These are phyloP conservation scores for Trichoderma atrobrunneum DNA, from an alignment of 2,329 filamentous ascomycete species.

Conservation along the genomic window DNA sequence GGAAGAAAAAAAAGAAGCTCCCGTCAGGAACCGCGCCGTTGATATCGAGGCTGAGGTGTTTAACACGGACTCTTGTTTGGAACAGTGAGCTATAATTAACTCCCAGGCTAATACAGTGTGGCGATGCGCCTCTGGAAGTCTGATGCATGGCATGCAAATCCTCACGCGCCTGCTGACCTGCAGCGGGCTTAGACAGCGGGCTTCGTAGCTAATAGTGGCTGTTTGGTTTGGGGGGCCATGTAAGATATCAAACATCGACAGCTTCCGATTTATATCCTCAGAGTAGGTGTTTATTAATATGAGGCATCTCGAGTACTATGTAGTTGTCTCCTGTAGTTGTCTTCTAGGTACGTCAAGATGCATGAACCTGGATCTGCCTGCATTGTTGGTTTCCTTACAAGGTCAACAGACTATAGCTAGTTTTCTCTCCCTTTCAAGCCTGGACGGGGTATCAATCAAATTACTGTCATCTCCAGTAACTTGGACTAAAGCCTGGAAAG, in stretches of 20 bases:
- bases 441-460: background rate
- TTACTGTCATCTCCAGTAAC: background rate
- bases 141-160: background rate
- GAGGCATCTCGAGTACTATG: background rate
- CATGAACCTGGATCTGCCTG: background rate
- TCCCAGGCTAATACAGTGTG: conserved; percentile 11
- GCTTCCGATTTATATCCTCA: background rate
- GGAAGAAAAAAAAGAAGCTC: background rate
- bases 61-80: conserved; percentile 1
- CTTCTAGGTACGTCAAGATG: background rate
- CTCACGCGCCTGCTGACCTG: background rate
- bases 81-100: conserved; percentile 16
- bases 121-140: conserved; percentile 2
- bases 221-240: background rate
- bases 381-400: background rate
- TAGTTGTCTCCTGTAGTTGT: background rate
- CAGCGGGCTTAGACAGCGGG: background rate
- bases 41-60: conserved; percentile 10
- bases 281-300: background rate
- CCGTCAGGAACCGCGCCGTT: background rate
- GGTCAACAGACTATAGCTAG: background rate
- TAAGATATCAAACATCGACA: background rate
- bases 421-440: background rate
- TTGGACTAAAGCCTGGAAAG: background rate
- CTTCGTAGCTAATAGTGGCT: background rate